phyloP scores from a whole-genome alignment of 805 yeast genomes.

The Teunomyces tritomae region DNA sequence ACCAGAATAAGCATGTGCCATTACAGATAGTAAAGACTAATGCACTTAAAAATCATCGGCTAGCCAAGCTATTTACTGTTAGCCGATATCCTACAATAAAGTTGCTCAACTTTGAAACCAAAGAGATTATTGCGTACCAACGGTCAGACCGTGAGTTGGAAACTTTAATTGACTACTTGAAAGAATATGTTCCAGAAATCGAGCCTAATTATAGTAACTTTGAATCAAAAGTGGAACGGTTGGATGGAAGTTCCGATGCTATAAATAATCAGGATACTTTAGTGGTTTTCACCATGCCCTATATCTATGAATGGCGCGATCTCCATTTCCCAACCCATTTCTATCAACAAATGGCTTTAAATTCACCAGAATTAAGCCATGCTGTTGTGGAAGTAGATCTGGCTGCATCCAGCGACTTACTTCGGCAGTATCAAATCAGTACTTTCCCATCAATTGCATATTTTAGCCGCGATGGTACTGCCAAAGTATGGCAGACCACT shows the following conservation, averaged over 20 bases:
- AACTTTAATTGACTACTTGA: constrained; percentile 15
- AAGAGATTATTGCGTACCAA: constrained; percentile 35
- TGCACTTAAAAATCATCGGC: constrained; percentile 24
- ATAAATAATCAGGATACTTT: constrained; percentile 12
- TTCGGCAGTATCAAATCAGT: constrained; percentile 25
- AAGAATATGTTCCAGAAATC: constrained; percentile 10
- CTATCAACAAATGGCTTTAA: constrained; percentile 27
- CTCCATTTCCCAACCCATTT: constrained; percentile 33
- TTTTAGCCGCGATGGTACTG: constrained; percentile 20
- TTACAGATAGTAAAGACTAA: constrained; percentile 34
- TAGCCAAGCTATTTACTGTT: constrained; percentile 40
- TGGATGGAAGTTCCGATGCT: constrained; percentile 7
- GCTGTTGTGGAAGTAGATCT: constrained; percentile 25
- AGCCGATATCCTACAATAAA: constrained; percentile 49
- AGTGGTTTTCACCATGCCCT: constrained; percentile 24
- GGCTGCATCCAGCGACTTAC: constrained; percentile 15
- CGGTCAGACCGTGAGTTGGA: constrained; percentile 21
- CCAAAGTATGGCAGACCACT: constrained; percentile 23
- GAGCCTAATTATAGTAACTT: constrained; percentile 22
- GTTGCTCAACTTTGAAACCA: constrained; percentile 42
- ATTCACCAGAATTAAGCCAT: constrained; percentile 15
- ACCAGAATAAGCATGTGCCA: constrained; percentile 24
- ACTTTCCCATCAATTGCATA: constrained; percentile 32
- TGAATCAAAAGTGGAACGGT: constrained; percentile 14
- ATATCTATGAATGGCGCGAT: constrained; percentile 30